Evolutionary conservation across 495 filamentous ascomycete genomes (phyloP), one percentile per base, ranked within the genome.

Genomic region (Pseudoneurospora amorphoporcata): DNA sequence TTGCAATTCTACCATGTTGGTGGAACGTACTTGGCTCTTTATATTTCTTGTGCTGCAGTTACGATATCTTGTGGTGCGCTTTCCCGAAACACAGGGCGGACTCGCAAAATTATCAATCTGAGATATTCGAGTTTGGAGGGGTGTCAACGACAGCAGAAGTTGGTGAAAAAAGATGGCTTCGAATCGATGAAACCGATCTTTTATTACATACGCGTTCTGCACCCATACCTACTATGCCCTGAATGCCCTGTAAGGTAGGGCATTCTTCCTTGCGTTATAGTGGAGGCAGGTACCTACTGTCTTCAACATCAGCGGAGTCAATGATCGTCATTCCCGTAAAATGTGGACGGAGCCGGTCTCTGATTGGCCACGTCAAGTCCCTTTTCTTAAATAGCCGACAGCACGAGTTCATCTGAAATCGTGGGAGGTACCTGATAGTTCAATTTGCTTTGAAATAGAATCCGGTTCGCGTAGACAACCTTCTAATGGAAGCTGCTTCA

Each of bases 301-400:
- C 14, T 58, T 58, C 29, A 65, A 32, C 23, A 65, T 35, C 53
- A 17, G 72, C 72, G 71, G 70, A 71, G 73, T 76, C 75, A 78
- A 80, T 75, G 43, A 76, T 75, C 73, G 74, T 78, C 77, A 78
- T 76, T 58, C 74, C 72, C 70, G 43, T 32, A 19, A 61, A 73
- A 70, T 79, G 77, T 77, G 77, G 45, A 65, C 16, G 69, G 68
- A 38, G 6, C 19, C 41, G n/a, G 69, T 40, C 23, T 71, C 71
- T 70, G 69, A 78, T 78, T 77, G 72, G 77, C 14, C 68, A 35
- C 45, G 2, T 23, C 2, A 17, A 7, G 35, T 69, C 45, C 19
- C 29, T 45, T 42, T 69, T 17, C 65, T 68, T 68, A 8, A 53
- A 19, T 23, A 23, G 45, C 45, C 45, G 45, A 12, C 45, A 47